A percentile compares a stretch with the other conserved stretches of the same genome.
phyloP scores from a whole-genome alignment of 176 grass and related monocot genomes.

The Avena sativa region DNA sequence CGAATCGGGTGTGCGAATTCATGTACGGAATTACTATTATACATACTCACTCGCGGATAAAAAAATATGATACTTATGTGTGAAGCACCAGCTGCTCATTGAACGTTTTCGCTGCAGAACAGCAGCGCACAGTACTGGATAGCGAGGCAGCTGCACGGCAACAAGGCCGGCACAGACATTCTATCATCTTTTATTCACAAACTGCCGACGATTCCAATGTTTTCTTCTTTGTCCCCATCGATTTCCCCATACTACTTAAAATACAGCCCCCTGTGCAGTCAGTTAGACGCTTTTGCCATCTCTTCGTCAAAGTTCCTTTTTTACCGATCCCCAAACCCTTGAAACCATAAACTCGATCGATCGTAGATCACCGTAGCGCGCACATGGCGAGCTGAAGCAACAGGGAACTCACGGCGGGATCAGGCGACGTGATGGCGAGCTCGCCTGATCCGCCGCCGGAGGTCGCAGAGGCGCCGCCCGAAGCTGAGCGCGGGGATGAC shows the following conservation, averaged over 20 bases:
- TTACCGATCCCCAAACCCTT: conserved; percentile 40
- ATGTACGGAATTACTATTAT: neutral
- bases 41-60: conserved; percentile 11
- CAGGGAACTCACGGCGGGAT: conserved; percentile 36
- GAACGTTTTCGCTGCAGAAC: conserved; percentile 26
- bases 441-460: neutral
- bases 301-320: conserved; percentile 31
- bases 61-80: conserved; percentile 30
- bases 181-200: conserved; percentile 42
- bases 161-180: conserved; percentile 53
- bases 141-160: conserved; percentile 57
- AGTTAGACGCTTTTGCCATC: conserved; percentile 39
- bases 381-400: conserved; percentile 37
- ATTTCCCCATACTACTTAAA: neutral
- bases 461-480: neutral
- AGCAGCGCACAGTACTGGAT: conserved; percentile 37
- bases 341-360: neutral
- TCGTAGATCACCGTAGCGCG: neutral
- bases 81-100: conserved; percentile 37
- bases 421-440: conserved; percentile 36
- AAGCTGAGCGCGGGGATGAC: neutral
- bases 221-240: conserved; percentile 38
- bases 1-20: conserved; percentile 7
- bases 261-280: neutral
- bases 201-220: conserved; percentile 48